phyloP scores from a whole-genome alignment of 2,329 filamentous ascomycete genomes.

The Phaeoacremonium minimum region DNA sequence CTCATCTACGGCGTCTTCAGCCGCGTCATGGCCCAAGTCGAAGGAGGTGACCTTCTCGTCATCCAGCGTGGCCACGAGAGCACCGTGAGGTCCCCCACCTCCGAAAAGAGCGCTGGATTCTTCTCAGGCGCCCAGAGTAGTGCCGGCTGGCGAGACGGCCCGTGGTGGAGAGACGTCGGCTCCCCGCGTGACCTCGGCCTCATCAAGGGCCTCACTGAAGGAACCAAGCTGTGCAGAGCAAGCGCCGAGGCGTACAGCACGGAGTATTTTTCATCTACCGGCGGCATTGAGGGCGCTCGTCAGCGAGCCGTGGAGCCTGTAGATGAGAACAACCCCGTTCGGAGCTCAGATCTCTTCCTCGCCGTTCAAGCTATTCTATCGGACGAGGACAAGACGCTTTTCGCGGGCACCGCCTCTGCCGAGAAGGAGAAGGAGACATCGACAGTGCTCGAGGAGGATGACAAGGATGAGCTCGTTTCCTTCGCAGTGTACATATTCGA shows the following conservation, averaged over 20 bases:
- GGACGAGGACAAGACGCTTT: conserved; percentile 61
- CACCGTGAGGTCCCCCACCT: conserved; percentile 50
- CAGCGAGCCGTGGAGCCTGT: conserved; percentile 74
- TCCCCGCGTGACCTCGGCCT: conserved; percentile 71
- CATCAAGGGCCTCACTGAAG: conserved; percentile 77
- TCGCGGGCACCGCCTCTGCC: conserved; percentile 51
- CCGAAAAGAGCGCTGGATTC: conserved; percentile 30
- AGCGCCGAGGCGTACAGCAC: conserved; percentile 82
- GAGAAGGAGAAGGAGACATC: conserved; percentile 53
- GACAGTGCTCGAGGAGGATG: conserved; percentile 44
- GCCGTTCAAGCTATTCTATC: conserved; percentile 84
- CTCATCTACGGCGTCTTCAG: conserved; percentile 89
- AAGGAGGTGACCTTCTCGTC: conserved; percentile 91
- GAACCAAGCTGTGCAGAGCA: conserved; percentile 85
- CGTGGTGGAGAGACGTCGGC: conserved; percentile 83
- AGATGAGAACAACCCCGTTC: conserved; percentile 81
- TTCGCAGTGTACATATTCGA: conserved; percentile 82
- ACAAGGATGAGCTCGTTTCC: conserved; percentile 58
- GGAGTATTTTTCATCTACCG: conserved; percentile 76
- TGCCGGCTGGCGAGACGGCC: conserved; percentile 84
- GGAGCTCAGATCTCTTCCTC: conserved; percentile 91
- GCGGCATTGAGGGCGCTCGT: conserved; percentile 77
- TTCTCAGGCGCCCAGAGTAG: conserved; percentile 46
- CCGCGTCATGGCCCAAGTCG: conserved; percentile 97
- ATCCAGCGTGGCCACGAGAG: conserved; percentile 90